These are phyloP conservation scores for Pseudogymnoascus sp. DNA, from an alignment of 2,329 filamentous ascomycete species.

Conservation along the genomic window DNA sequence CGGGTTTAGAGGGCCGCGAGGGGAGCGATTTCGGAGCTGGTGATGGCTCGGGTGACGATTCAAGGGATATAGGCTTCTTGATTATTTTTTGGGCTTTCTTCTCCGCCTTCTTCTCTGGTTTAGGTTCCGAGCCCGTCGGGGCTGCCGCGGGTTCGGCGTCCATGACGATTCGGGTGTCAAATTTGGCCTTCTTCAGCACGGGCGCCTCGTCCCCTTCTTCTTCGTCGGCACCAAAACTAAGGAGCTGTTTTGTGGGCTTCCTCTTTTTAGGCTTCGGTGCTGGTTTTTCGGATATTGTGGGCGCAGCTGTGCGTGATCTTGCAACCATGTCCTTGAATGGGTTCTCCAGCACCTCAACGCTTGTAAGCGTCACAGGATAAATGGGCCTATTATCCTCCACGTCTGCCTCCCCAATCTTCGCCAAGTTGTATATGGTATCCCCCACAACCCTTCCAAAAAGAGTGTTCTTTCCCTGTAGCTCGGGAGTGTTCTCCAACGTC, in stretches of 20 bases:
- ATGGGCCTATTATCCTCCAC: slow-evolving; percentile 75
- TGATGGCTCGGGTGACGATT: slow-evolving; percentile 34
- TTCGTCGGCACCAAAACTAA: slow-evolving; percentile 69
- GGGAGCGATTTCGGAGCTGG: slow-evolving; percentile 24
- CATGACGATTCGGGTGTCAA: slow-evolving; percentile 67
- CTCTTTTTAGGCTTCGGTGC: slow-evolving; percentile 60
- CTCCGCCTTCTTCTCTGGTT: slow-evolving; percentile 27
- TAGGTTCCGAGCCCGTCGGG: slow-evolving; percentile 22
- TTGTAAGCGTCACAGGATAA: slow-evolving; percentile 74
- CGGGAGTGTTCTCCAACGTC: slow-evolving; percentile 75
- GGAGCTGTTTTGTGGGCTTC: slow-evolving; percentile 66
- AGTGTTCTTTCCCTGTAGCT: slow-evolving; percentile 85
- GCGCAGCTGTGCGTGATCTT: slow-evolving; percentile 50
- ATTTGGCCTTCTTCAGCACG: slow-evolving; percentile 68
- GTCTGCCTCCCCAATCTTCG: slow-evolving; percentile 87
- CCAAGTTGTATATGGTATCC: slow-evolving; percentile 91
- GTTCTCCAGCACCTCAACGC: slow-evolving; percentile 70
- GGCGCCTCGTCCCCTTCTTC: slow-evolving; percentile 49
- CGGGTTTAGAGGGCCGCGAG: slow-evolving; percentile 26
- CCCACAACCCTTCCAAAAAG: slow-evolving; percentile 88
- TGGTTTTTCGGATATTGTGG: slow-evolving; percentile 38
- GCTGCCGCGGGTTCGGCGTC: slow-evolving; percentile 38
- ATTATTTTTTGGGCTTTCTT: slow-evolving; percentile 26
- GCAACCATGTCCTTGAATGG: slow-evolving; percentile 77
- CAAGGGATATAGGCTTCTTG: slow-evolving; percentile 28